A percentile compares a stretch with the other conserved stretches of the same genome.
Conservation (phyloP, 2,329 filamentous ascomycete species). For the Ceratocystis ficicola region DNA sequence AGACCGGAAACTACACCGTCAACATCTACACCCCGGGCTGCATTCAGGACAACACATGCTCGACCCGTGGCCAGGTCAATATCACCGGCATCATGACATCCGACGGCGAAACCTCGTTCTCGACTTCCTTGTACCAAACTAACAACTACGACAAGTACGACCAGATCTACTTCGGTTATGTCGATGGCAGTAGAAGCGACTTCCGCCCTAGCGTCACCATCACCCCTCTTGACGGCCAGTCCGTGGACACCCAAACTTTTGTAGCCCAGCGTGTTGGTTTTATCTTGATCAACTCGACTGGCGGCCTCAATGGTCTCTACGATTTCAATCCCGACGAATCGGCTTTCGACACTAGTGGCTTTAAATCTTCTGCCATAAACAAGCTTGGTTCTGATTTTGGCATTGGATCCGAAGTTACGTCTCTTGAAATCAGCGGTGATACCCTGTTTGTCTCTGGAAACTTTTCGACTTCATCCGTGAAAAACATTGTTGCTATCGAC, state of each 20-base stretch:
- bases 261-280: slow-evolving; percentile 88
- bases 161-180: slow-evolving; percentile 71
- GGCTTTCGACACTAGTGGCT: slow-evolving; percentile 44
- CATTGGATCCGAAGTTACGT: slow-evolving; percentile 53
- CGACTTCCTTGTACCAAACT: slow-evolving; percentile 65
- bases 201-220: slow-evolving; percentile 77
- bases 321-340: slow-evolving; percentile 59
- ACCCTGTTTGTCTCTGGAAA: slow-evolving; percentile 70
- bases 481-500: slow-evolving; percentile 67
- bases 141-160: slow-evolving; percentile 98
- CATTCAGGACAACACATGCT: slow-evolving; percentile 63
- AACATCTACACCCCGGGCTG: slow-evolving; percentile 91
- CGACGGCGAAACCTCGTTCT: slow-evolving; percentile 36
- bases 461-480: slow-evolving; percentile 56
- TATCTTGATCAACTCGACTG: slow-evolving; percentile 57
- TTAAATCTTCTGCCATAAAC: slow-evolving; percentile 63
- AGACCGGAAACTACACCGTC: slow-evolving; percentile 84
- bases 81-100: slow-evolving; percentile 60
- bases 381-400: slow-evolving; percentile 60
- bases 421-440: slow-evolving; percentile 53
- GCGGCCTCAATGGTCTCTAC: slow-evolving; percentile 77
- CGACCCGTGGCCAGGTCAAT: slow-evolving; percentile 65
- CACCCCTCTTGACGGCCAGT: slow-evolving; percentile 53
- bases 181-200: slow-evolving; percentile 59
- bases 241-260: slow-evolving; percentile 51